These are phyloP conservation scores for Colletotrichum karsti DNA, from an alignment of 2,329 filamentous ascomycete species.

Conservation along the genomic window DNA sequence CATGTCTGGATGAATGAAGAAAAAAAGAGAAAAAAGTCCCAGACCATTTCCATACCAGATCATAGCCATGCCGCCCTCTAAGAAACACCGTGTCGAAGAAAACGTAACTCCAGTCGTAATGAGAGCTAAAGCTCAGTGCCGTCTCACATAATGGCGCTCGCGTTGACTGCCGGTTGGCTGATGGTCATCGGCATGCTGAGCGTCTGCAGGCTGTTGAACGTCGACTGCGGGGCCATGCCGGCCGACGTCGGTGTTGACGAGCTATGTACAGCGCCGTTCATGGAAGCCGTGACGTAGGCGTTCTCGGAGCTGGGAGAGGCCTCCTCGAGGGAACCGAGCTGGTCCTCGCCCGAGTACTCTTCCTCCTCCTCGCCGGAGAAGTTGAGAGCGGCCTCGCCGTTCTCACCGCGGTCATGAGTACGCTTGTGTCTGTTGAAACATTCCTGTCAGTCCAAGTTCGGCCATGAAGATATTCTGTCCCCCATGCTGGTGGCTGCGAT, in stretches of 20 bases:
- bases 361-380: constrained; percentile 87
- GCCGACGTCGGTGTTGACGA: constrained; percentile 35
- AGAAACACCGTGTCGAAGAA: constrained; percentile 27
- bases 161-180: constrained; percentile 60
- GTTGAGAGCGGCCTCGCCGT: constrained; percentile 64
- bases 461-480: not conserved
- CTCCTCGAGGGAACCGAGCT: constrained; percentile 82
- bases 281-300: constrained; percentile 65
- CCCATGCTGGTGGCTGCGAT: constrained; percentile 35
- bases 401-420: constrained; percentile 72
- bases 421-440: constrained; percentile 82
- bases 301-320: constrained; percentile 77
- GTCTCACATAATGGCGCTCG: constrained; percentile 53
- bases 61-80: constrained; percentile 29
- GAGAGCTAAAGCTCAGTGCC: constrained; percentile 19
- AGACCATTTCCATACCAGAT: constrained; percentile 20
- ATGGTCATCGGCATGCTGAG: constrained; percentile 73
- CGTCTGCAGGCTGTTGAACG: constrained; percentile 67
- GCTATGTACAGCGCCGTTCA: constrained; percentile 54
- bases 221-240: constrained; percentile 36
- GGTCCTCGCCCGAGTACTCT: constrained; percentile 83
- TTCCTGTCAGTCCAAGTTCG: constrained; percentile 44
- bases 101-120: constrained; percentile 30
- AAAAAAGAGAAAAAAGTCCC: constrained; percentile 25
- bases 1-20: constrained; percentile 23